These are phyloP conservation scores for Chloranthus sessilifolius DNA, from an alignment of 164 flowering plant genomes.

Conservation along the genomic window DNA sequence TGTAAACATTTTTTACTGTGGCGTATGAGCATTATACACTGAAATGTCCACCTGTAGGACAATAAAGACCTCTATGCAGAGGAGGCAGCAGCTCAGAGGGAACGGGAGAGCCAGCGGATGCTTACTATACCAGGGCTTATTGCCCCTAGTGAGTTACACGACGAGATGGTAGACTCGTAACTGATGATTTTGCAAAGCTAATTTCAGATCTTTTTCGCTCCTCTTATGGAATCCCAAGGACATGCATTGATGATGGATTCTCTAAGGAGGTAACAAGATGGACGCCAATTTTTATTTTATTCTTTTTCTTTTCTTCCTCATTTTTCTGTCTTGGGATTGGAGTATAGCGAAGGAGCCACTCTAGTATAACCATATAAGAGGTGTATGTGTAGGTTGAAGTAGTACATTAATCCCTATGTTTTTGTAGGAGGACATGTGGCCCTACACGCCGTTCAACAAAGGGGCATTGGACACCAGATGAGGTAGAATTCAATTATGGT, in stretches of 20 bases:
- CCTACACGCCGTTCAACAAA: no score
- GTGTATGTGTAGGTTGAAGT: no score
- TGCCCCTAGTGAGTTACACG: constrained; percentile 93
- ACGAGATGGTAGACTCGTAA: constrained; percentile 91
- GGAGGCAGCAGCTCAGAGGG: constrained; percentile 92
- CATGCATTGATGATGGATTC: constrained; percentile 12
- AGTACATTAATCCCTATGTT: no score
- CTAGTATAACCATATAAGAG: no score
- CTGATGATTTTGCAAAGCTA: background rate
- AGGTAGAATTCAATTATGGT: no score
- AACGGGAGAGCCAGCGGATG: constrained; percentile 84
- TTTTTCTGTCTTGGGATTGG: no score
- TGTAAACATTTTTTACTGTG: no score
- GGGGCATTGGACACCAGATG: no score
- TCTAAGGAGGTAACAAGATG: constrained; percentile 13
- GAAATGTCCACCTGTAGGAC: constrained; percentile 66
- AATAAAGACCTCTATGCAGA: constrained; percentile 98
- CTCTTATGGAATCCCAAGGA: background rate
- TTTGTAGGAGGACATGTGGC: no score
- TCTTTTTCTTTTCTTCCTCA: constrained; percentile 3
- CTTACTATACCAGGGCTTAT: constrained; percentile 90
- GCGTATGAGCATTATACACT: no score
- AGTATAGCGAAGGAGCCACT: constrained; percentile 4
- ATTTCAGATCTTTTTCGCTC: background rate
- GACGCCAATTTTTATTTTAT: constrained; percentile 2